These are phyloP conservation scores for Plantago elongata DNA, from an alignment of 257 asterid genomes.

Conservation along the genomic window DNA sequence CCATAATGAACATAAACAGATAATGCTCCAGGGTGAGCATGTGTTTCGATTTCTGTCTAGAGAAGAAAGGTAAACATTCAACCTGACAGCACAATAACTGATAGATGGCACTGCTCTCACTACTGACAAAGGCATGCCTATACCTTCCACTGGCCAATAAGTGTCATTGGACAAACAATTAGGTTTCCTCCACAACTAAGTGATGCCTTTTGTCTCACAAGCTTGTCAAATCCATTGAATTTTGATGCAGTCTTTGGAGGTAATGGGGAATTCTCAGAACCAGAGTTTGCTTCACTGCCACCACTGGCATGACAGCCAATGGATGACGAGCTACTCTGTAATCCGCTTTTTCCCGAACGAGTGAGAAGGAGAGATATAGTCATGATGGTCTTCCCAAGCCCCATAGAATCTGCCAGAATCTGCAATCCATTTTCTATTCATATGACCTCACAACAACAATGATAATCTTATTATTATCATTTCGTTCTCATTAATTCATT, in stretches of 20 bases:
- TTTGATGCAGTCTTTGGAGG: slow-evolving; percentile 45
- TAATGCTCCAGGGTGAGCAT: slow-evolving; percentile 68
- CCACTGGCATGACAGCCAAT: slow-evolving; percentile 36
- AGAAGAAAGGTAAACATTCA: slow-evolving; percentile 25
- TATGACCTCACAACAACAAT: slow-evolving; percentile 7
- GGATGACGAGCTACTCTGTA: slow-evolving; percentile 37
- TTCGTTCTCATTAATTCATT: no score
- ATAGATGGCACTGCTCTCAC: slow-evolving; percentile 11
- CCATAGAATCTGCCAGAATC: slow-evolving; percentile 99
- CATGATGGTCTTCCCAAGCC: slow-evolving; percentile 98
- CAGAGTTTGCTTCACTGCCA: slow-evolving; percentile 34
- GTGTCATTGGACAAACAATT: slow-evolving; percentile 94
- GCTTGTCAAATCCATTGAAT: slow-evolving; percentile 58
- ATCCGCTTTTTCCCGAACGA: slow-evolving; percentile 57
- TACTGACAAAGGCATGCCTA: slow-evolving; percentile 8
- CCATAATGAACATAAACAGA: slow-evolving; percentile 89
- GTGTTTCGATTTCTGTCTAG: slow-evolving; percentile 91
- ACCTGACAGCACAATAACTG: slow-evolving; percentile 8
- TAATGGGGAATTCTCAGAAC: slow-evolving; percentile 45
- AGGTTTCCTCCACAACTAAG: slow-evolving; percentile 77
- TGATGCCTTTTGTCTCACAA: slow-evolving; percentile 45
- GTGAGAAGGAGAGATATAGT: slow-evolving; percentile 83
- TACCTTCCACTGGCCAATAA: slow-evolving; percentile 99
- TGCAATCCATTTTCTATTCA: slow-evolving; percentile 37
- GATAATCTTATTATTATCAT: not conserved